Base-by-base conservation (phyloP, 1,284 basidiomycete species). In the Lentinula novae-zelandiae region DNA sequence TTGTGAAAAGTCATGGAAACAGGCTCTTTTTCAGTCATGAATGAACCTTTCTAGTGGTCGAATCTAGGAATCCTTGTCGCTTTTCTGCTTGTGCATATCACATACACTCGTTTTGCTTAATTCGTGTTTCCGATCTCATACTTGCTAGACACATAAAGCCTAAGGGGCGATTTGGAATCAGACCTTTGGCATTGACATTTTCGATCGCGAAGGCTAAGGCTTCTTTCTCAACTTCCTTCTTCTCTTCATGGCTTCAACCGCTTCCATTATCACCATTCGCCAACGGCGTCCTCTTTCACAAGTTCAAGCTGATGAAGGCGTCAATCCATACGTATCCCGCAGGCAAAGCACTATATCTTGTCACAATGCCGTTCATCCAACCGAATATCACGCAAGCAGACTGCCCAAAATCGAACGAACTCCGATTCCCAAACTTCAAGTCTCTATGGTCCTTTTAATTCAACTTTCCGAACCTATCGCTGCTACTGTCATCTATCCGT, bases 381-480 rank as follows among this genome's bases (percentile, higher is more conserved):
- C 49, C 31, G 49, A 50, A 15, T 50, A 50, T 33, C 31, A n/a
- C 49, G 3, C 49, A 33, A 50, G 31, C n/a, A 50, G 31, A 15
- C 49, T 50, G 22, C 12, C 49, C 12, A 33, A 31, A n/a, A 27
- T 15, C 10, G 27, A 50, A 50, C n/a, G 44, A 20, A 78, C 76
- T 10, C 78, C 78, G 5, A 69, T 80, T 9, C 80, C 79, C 9
- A 74, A 70, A 57, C 58, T 75, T 34, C 79, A 81, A 61, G 64
- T 80, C 4, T 66, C 71, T 31, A 74, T 78, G 39, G 66, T 78
- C 12, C 70, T 73, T 48, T 64, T 77, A 40, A 76, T 81, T 22
- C 77, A 80, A 59, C 71, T 81, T 36, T 65, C 78, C 4, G 82
- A 84, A 65, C 80, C 82, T 17, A 71, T 84, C 27, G 77, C 79